Base-by-base conservation (phyloP, 805 yeast species). In the Danielia reshetovae region DNA sequence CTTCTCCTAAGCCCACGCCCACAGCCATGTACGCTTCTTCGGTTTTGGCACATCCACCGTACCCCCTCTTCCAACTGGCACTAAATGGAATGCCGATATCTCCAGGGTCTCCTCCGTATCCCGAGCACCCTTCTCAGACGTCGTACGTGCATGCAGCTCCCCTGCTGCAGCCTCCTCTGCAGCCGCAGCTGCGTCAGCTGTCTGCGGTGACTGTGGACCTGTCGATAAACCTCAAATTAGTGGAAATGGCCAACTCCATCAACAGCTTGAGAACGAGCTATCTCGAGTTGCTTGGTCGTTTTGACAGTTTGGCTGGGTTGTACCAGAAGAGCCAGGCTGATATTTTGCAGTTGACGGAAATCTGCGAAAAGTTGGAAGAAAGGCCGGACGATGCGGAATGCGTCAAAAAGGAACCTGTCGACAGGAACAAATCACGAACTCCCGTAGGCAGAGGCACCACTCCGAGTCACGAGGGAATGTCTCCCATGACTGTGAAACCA, bases 281-380 rank as follows among this genome's bases (percentile, higher is more conserved):
- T 46, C 60, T 62, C 9, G 54, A 59, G 24, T 49, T 77, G 28
- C 68, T 65, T 28, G 47, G 65, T 11, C 62, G 70, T 34, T 72
- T 72, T 47, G 82, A 77, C 18, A 46, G 63, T 8, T 63, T 77
- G 5, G 52, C 59, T 21, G 74, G 70, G 4, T 78, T 75, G 31
- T 48, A 75, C 38, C 67, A 70, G 24, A 62, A 65, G 35, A 65
- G 73, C 12, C 77, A 75, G 46, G 48, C 65, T 35, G 86, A 79
- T 45, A 61, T 75, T 56, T 70, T 77, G 3, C 66, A 66, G 24
- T 39, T 79, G 7, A 45, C 79, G 8, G 84, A 77, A 15, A 48
- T 71, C 30, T 51, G 70, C 26, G 72, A 68, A 33, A 55, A 45
- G 30, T 34, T 47, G 35, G 34, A 45, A n/a, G 30, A 34, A 21